Percentiles rank a stretch among this genome's conserved stretches.
Conservation (phyloP, 2,329 filamentous ascomycete genomes). For the Hymenoscyphus scutula region DNA sequence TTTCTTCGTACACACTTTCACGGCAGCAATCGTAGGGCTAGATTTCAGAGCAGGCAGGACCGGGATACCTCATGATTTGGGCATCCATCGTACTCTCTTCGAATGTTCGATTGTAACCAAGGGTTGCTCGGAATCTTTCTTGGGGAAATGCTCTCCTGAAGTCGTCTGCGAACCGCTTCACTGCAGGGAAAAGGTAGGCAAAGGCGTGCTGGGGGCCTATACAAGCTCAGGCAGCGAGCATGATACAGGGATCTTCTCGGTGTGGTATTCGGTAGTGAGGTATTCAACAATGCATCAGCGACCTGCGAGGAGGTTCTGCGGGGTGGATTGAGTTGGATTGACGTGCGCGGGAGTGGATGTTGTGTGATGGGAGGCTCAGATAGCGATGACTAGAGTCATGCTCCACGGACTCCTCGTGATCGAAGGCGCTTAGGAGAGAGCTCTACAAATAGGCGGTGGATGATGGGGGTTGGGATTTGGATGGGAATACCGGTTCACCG, state of each 20-base stretch:
- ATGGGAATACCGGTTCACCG: not conserved
- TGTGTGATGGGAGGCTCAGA: constrained; percentile 17
- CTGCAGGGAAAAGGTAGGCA: constrained; percentile 25
- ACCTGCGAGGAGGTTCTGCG: constrained; percentile 3
- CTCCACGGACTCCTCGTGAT: constrained; percentile 29
- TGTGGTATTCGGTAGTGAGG: constrained; percentile 5
- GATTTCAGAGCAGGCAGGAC: constrained; percentile 29
- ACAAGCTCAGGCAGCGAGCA: constrained; percentile 30
- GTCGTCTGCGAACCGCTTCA: constrained; percentile 18
- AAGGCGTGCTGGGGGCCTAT: constrained; percentile 28
- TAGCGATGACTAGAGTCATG: constrained; percentile 28
- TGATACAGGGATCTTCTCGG: constrained; percentile 19
- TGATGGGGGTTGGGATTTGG: not conserved
- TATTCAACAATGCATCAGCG: not conserved
- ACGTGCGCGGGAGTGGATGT: constrained; percentile 11
- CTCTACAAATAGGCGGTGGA: not conserved
- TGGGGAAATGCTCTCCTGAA: constrained; percentile 13
- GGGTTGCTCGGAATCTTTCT: not conserved
- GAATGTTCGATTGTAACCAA: not conserved
- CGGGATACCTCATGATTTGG: constrained; percentile 36
- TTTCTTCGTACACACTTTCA: constrained; percentile 23
- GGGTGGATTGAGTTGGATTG: constrained; percentile 16
- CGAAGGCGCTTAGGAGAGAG: constrained; percentile 21
- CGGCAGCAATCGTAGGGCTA: constrained; percentile 32
- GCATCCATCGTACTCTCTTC: constrained; percentile 34